Base-by-base conservation (phyloP, 495 filamentous ascomycete genomes). In the Penicillium manginii region DNA sequence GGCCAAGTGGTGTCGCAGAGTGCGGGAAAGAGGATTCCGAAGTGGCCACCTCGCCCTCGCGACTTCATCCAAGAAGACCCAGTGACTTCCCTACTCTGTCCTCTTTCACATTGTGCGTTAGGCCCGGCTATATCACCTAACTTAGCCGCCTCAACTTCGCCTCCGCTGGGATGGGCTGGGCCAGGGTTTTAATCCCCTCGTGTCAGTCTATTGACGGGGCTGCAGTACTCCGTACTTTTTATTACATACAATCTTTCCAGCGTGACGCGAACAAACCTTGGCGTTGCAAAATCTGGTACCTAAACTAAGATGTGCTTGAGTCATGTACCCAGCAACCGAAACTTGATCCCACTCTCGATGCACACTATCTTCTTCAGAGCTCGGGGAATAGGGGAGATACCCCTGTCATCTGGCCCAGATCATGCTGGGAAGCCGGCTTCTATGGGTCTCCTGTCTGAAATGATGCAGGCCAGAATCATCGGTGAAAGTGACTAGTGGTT, bases 181-280 rank as follows among this genome's bases (percentile, higher is more conserved):
- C 19, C 2, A 26, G 9, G 22, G 8, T 48, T 8, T 19, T 50
- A 2, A 9, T 18, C 49, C 43, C 50, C 31, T 43, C 55, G 7
- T 32, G 37, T 26, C 26, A n/a, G 12, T 48, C 43, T 60, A 23
- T 29, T 43, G n/a, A 54, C 40, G 35, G 48, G 48, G 18, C 57
- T 60, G 54, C 50, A 60, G 23, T 26, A 26, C 23, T 26, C 23
- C 23, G 23, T 26, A 26, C n/a, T n/a, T n/a, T n/a, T n/a, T n/a
- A n/a, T n/a, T n/a, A 23, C 10, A 18, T 46, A 21, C 45, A 48
- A 50, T 14, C 11, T 40, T 48, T 39, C 60, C 23, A 22, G 32
- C 21, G 32, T 60, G 49, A 63, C 50, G 53, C 53, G 47, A 53
- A 19, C n/a, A n/a, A 37, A 2, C 8, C 49, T 52, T 54, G 40